phyloP scores from a whole-genome alignment of 768 basidiomycete genomes.

The Suillus americanus region DNA sequence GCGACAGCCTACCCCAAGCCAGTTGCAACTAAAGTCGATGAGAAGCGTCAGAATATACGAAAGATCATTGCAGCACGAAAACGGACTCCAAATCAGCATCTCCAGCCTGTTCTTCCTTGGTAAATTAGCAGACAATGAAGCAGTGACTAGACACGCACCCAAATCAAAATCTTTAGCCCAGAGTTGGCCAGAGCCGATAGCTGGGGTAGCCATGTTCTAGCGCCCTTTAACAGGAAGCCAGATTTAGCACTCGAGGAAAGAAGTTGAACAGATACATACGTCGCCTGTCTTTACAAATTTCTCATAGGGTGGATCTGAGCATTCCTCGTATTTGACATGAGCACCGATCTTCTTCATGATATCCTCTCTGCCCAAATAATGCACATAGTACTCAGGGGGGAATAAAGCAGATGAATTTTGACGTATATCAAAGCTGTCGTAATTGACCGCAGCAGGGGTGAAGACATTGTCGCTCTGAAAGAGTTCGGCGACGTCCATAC shows the following conservation, averaged over 20 bases:
- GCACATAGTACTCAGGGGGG: slow-evolving; percentile 56
- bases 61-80: neutral
- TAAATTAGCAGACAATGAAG: neutral
- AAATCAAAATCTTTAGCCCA: slow-evolving; percentile 38
- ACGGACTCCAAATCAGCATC: slow-evolving; percentile 29
- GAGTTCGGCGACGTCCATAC: neutral
- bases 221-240: slow-evolving; percentile 22
- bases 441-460: slow-evolving; percentile 48
- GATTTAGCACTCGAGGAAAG: slow-evolving; percentile 6
- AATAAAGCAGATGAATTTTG: slow-evolving; percentile 53
- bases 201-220: slow-evolving; percentile 37
- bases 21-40: slow-evolving; percentile 16
- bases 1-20: slow-evolving; percentile 34
- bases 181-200: slow-evolving; percentile 37
- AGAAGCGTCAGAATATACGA: slow-evolving; percentile 7
- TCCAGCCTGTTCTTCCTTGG: slow-evolving; percentile 20
- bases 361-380: slow-evolving; percentile 39
- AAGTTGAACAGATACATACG: slow-evolving; percentile 32
- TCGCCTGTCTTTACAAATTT: slow-evolving; percentile 56
- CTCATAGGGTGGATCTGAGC: slow-evolving; percentile 41
- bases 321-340: slow-evolving; percentile 46
- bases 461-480: slow-evolving; percentile 47
- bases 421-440: slow-evolving; percentile 56
- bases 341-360: slow-evolving; percentile 54
- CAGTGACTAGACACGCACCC: slow-evolving; percentile 27